Evolutionary conservation across 2,329 filamentous ascomycete genomes (phyloP).

Genomic region (Diaporthe citrichinensis): DNA sequence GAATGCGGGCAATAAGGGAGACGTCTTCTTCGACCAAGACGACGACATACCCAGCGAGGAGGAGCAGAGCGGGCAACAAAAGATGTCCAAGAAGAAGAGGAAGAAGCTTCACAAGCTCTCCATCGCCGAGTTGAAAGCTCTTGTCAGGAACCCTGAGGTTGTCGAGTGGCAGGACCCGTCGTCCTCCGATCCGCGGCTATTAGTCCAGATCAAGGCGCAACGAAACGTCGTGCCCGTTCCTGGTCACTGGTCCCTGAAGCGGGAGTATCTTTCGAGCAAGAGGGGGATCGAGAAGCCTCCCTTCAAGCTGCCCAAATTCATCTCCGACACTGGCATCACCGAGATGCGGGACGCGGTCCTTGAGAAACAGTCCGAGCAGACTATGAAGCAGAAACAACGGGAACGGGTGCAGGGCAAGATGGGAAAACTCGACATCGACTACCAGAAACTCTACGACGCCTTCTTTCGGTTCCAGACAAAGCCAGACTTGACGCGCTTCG

Average conservation of each 20-base stretch:
- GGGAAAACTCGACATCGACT: slow-evolving; percentile 97
- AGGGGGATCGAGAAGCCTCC: slow-evolving; percentile 95
- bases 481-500: slow-evolving; percentile 91
- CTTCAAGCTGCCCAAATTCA: slow-evolving; percentile 94
- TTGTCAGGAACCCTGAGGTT: slow-evolving; percentile 91
- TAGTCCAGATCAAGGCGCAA: slow-evolving; percentile 95
- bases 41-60: slow-evolving; percentile 90
- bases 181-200: slow-evolving; percentile 86
- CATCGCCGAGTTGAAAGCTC: slow-evolving; percentile 93
- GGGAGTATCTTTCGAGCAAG: slow-evolving; percentile 97
- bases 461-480: slow-evolving; percentile 99
- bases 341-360: slow-evolving; percentile 98
- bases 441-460: slow-evolving; percentile 97
- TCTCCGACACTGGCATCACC: slow-evolving; percentile 95
- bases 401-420: slow-evolving; percentile 96
- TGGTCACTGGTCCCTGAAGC: slow-evolving; percentile 93
- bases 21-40: slow-evolving; percentile 86
- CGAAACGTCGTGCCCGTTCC: slow-evolving; percentile 97
- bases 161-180: slow-evolving; percentile 98
- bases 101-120: slow-evolving; percentile 94
- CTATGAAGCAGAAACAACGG: slow-evolving; percentile 93
- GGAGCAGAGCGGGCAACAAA: slow-evolving; percentile 76
- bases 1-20: slow-evolving; percentile 82
- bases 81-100: slow-evolving; percentile 93
- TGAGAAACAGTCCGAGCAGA: slow-evolving; percentile 94